phyloP scores from a whole-genome alignment of 345 rosid species.

The Balakata baccata region DNA sequence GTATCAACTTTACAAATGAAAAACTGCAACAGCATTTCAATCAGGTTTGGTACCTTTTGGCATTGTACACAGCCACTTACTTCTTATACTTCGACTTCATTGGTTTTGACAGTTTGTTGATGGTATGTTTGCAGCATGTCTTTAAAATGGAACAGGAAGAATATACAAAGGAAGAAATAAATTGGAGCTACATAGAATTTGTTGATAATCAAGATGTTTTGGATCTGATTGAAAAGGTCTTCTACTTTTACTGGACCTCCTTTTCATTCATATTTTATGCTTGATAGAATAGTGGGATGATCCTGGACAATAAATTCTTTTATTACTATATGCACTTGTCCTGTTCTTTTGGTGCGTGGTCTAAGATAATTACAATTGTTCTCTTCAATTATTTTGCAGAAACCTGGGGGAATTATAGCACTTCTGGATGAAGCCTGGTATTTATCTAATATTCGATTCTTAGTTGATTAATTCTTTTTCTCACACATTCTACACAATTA shows the following conservation, averaged over 20 bases:
- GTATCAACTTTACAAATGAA: constrained; percentile 98
- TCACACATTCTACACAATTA: neutral
- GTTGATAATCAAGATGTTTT: constrained; percentile 99
- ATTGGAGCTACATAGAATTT: constrained; percentile 99
- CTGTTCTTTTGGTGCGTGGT: constrained; percentile 11
- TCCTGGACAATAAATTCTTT: neutral
- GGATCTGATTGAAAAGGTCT: constrained; percentile 95
- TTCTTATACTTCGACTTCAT: constrained; percentile 8
- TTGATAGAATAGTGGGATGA: neutral
- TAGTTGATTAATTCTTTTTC: neutral
- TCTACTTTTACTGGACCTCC: constrained; percentile 13
- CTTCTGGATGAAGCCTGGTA: constrained; percentile 99
- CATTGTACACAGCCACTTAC: constrained; percentile 8
- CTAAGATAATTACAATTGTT: neutral
- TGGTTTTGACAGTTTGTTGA: constrained; percentile 21
- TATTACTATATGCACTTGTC: neutral
- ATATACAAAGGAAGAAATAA: constrained; percentile 94
- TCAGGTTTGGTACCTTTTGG: constrained; percentile 52
- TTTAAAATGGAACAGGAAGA: constrained; percentile 99
- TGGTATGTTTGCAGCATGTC: constrained; percentile 69
- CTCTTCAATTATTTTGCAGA: constrained; percentile 51
- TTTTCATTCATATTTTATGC: constrained; percentile 12
- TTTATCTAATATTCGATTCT: constrained; percentile 26
- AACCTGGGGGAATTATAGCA: constrained; percentile 97
- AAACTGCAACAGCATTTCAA: constrained; percentile 99